phyloP scores from a whole-genome alignment of 2,329 filamentous ascomycete genomes.

The Pestalotiopsis sp. region DNA sequence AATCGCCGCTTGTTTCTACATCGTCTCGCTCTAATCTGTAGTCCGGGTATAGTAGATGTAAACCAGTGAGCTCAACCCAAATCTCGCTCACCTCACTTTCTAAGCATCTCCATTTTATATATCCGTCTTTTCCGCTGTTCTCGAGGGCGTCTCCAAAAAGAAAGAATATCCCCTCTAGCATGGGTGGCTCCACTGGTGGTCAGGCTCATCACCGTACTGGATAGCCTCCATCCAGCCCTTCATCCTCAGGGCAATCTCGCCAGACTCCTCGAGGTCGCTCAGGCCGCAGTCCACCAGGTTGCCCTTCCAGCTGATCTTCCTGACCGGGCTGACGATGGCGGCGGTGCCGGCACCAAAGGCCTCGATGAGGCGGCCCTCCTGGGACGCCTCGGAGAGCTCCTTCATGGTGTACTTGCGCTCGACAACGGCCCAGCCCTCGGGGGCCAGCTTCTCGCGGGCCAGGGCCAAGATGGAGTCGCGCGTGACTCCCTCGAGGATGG shows the following conservation, averaged over 20 bases:
- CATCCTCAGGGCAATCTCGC: slow-evolving; percentile 82
- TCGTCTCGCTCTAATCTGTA: slow-evolving; percentile 12
- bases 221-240: slow-evolving; percentile 96
- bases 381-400: slow-evolving; percentile 78
- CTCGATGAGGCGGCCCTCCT: slow-evolving; percentile 86
- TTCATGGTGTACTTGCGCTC: slow-evolving; percentile 94
- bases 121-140: neutral
- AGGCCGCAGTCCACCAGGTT: slow-evolving; percentile 82
- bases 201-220: slow-evolving; percentile 85
- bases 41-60: neutral
- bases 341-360: slow-evolving; percentile 94
- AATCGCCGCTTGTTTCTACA: slow-evolving; percentile 15
- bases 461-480: slow-evolving; percentile 88
- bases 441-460: slow-evolving; percentile 79
- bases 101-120: slow-evolving; percentile 7
- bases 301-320: slow-evolving; percentile 87
- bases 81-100: neutral
- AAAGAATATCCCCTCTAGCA: too few species aligned
- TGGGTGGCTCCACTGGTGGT: slow-evolving; percentile 85
- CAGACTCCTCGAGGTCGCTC: slow-evolving; percentile 79
- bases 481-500: slow-evolving; percentile 93
- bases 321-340: slow-evolving; percentile 88
- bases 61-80: neutral
- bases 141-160: neutral
- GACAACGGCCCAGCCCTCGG: slow-evolving; percentile 84